Percentiles rank a stretch among this genome's conserved stretches.
Evolutionary conservation across 2,329 filamentous ascomycete species (phyloP).

Genomic region (Xylariaceae sp.): DNA sequence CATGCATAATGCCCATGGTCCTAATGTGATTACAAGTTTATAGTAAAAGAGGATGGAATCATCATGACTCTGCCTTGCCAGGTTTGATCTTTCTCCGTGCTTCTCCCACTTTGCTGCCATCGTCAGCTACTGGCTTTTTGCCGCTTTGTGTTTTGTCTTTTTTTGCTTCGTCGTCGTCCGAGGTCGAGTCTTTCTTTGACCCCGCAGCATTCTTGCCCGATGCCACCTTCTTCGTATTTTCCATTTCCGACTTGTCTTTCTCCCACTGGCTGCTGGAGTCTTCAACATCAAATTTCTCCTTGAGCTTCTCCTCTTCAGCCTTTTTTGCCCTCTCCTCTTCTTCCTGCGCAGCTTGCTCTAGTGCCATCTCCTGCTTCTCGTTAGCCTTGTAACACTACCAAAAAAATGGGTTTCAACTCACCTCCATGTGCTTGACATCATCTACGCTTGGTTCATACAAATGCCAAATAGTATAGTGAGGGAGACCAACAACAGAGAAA

Average conservation of each 20-base stretch:
- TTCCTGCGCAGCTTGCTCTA: conserved; percentile 75
- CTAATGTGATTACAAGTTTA: too few species aligned
- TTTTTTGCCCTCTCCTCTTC: conserved; percentile 71
- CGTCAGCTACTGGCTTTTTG: conserved; percentile 15
- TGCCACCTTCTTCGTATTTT: conserved; percentile 60
- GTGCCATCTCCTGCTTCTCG: conserved; percentile 75
- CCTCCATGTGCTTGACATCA: conserved; percentile 94
- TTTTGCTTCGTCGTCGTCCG: conserved; percentile 6
- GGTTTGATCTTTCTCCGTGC: conserved; percentile 19
- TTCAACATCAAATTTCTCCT: conserved; percentile 75
- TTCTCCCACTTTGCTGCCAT: conserved; percentile 17
- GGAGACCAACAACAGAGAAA: conserved; percentile 90
- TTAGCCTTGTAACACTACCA: conserved; percentile 12
- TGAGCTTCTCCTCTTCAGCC: conserved; percentile 71
- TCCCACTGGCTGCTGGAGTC: conserved; percentile 80
- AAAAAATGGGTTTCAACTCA: conserved; percentile 30
- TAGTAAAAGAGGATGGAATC: too few species aligned
- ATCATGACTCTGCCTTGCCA: conserved; percentile 20
- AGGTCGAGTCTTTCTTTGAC: conserved; percentile 13
- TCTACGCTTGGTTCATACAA: conserved; percentile 98
- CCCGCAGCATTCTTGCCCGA: conserved; percentile 8
- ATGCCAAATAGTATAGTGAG: conserved; percentile 99
- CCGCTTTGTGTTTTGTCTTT: conserved; percentile 18
- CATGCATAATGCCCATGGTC: too few species aligned
- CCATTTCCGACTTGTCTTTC: conserved; percentile 78